Conservation (phyloP, 2,329 filamentous ascomycete species). For the Hymenoscyphus repandus region DNA sequence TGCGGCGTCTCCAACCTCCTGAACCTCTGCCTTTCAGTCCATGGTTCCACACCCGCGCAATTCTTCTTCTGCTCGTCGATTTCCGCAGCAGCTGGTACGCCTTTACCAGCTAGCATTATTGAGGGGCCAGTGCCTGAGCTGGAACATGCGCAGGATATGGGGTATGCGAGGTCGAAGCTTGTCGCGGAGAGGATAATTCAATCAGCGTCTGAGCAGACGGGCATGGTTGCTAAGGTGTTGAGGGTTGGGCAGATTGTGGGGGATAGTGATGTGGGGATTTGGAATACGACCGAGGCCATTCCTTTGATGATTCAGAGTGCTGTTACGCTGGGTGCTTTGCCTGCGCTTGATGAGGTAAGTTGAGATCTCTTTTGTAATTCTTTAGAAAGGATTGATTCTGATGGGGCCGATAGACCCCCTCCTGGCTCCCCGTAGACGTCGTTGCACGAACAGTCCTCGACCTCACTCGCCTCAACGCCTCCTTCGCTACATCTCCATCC, state of each 20-base stretch:
- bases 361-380: too few species aligned
- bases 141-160: slow-evolving; percentile 38
- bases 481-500: not conserved
- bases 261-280: slow-evolving; percentile 40
- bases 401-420: slow-evolving; percentile 34
- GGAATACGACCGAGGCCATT: slow-evolving; percentile 47
- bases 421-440: slow-evolving; percentile 43
- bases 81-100: slow-evolving; percentile 27
- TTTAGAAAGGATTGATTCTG: not conserved
- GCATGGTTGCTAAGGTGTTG: slow-evolving; percentile 33
- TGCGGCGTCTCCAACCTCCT: slow-evolving; percentile 40
- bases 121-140: slow-evolving; percentile 31
- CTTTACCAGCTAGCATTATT: slow-evolving; percentile 24
- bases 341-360: slow-evolving; percentile 37
- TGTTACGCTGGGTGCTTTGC: slow-evolving; percentile 38
- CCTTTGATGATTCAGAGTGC: slow-evolving; percentile 45
- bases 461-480: slow-evolving; percentile 29
- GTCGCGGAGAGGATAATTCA: slow-evolving; percentile 42
- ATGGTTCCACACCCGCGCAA: slow-evolving; percentile 23
- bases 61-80: slow-evolving; percentile 37
- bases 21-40: slow-evolving; percentile 34
- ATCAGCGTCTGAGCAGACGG: slow-evolving; percentile 27
- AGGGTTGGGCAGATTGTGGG: slow-evolving; percentile 47
- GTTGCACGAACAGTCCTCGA: slow-evolving; percentile 38
- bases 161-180: slow-evolving; percentile 44